Evolutionary conservation across 306 rosid genomes (phyloP), one percentile per base, ranked within the genome.

Genomic region (Hippophae tibetana): DNA sequence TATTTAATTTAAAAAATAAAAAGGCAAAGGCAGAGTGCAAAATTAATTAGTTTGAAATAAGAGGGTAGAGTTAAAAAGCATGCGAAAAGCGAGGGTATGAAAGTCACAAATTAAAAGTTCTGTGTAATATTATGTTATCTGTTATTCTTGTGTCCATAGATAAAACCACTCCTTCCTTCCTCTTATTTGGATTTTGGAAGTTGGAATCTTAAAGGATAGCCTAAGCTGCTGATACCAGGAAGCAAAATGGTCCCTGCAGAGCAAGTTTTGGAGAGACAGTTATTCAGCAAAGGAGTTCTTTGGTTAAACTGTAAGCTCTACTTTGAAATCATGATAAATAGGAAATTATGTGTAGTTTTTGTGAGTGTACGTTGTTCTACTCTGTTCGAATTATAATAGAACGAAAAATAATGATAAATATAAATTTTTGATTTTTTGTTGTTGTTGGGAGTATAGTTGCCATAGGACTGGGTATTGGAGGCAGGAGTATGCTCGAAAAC

Each of bases 21-120:
- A 18, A 31, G 38, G 38, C 38, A 31, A 31, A 31, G 38, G 38
- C 38, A 0, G 18, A 31, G 38, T 4, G 38, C 38, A 31, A 31
- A 31, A 31, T 31, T 31, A 31, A 31, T 31, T 4, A 31, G 38
- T 31, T 31, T 31, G 38, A 31, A 31, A 31, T 31, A 31, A 31
- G 38, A 63, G 81, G 85, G 61, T 57, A 76, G 52, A 48, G 51
- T 27, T 61, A 52, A 70, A 68, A 80, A 63, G 67, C 9, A 18
- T 27, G 54, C 12, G 42, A 45, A 8, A 54, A 13, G 9, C 31
- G 38, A 61, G 79, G 77, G 74, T 54, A 31, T 40, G 56, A 9
- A 25, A 57, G 41, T 25, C 38, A 42, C 41, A 27, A 13, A 6
- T 8, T 18, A 11, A 23, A 40, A 25, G 61, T 25, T 38, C 25